A percentile compares a stretch with the other conserved stretches of the same genome.
Conservation (phyloP, 2,329 filamentous ascomycete genomes). For the Claviceps fusiformis region DNA sequence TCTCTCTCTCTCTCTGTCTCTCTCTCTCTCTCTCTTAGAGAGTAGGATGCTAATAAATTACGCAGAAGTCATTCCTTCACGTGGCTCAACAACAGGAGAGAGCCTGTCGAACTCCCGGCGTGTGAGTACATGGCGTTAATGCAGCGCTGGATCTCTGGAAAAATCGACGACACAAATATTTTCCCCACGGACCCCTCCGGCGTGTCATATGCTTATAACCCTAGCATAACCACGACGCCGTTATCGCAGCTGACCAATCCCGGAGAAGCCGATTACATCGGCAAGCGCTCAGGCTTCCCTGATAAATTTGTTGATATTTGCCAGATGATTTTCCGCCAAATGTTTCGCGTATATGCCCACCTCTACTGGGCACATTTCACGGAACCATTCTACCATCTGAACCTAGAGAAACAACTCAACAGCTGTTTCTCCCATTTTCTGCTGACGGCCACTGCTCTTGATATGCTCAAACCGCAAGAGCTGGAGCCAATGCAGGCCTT, state of each 20-base stretch:
- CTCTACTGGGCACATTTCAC: slow-evolving; percentile 94
- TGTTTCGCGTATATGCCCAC: slow-evolving; percentile 97
- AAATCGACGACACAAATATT: slow-evolving; percentile 78
- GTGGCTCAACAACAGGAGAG: slow-evolving; percentile 79
- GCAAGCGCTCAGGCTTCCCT: slow-evolving; percentile 86
- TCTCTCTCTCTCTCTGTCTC: too few species aligned
- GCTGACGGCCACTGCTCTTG: slow-evolving; percentile 64
- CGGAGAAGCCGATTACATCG: slow-evolving; percentile 63
- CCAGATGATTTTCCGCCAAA: slow-evolving; percentile 90
- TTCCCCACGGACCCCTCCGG: slow-evolving; percentile 77
- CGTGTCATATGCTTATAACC: slow-evolving; percentile 51
- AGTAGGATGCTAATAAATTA: not conserved
- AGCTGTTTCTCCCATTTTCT: slow-evolving; percentile 81
- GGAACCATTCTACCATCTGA: slow-evolving; percentile 72
- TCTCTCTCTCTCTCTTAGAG: not conserved
- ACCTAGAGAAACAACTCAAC: slow-evolving; percentile 69
- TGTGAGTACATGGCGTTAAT: slow-evolving; percentile 91
- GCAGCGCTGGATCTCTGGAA: slow-evolving; percentile 93
- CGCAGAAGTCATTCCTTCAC: slow-evolving; percentile 81
- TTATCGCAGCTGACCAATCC: slow-evolving; percentile 48
- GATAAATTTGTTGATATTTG: slow-evolving; percentile 80
- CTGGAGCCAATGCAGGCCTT: slow-evolving; percentile 92
- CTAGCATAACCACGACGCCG: slow-evolving; percentile 42
- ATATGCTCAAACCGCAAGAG: slow-evolving; percentile 77
- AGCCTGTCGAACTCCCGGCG: slow-evolving; percentile 84